phyloP scores from a whole-genome alignment of 2,329 filamentous ascomycete species.

The Dryadomyces quercus-mongolicae region DNA sequence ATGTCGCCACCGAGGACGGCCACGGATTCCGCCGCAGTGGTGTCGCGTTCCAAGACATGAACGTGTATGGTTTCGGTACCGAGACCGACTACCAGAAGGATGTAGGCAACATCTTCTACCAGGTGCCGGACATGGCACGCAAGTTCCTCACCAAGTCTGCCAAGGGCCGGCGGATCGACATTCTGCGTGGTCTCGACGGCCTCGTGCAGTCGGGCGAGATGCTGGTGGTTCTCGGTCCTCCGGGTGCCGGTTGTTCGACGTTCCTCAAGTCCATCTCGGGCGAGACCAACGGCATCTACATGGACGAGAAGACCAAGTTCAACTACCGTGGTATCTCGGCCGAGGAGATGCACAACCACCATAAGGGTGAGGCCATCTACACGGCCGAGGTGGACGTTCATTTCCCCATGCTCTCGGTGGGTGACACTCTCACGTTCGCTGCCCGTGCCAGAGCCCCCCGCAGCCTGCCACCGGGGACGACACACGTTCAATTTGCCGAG shows the following conservation, averaged over 20 bases:
- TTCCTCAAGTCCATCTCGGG: constrained; percentile 74
- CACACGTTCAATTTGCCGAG: constrained; percentile 37
- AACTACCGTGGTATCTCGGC: constrained; percentile 69
- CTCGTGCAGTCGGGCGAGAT: constrained; percentile 59
- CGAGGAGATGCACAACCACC: constrained; percentile 62
- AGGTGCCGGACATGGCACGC: constrained; percentile 27
- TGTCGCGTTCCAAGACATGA: constrained; percentile 54
- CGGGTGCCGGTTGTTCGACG: constrained; percentile 63
- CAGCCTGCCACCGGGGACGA: constrained; percentile 45
- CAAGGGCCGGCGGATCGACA: constrained; percentile 44
- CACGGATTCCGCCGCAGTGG: constrained; percentile 46
- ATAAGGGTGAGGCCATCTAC: constrained; percentile 77
- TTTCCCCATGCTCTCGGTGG: constrained; percentile 64
- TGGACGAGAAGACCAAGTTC: constrained; percentile 58
- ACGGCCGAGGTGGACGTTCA: constrained; percentile 75
- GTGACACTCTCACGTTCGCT: constrained; percentile 68
- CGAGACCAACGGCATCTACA: constrained; percentile 65
- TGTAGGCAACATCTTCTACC: constrained; percentile 48
- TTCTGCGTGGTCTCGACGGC: constrained; percentile 54
- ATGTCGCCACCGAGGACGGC: constrained; percentile 36
- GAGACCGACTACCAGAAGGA: constrained; percentile 59
- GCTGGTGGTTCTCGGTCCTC: constrained; percentile 61
- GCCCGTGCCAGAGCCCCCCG: constrained; percentile 58
- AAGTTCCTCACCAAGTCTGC: constrained; percentile 16
- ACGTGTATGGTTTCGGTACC: constrained; percentile 53